A percentile compares a stretch with the other conserved stretches of the same genome.
These are phyloP conservation scores for Saccharomyces hybrid DNA, from an alignment of 1,139 yeast genomes.

Conservation along the genomic window DNA sequence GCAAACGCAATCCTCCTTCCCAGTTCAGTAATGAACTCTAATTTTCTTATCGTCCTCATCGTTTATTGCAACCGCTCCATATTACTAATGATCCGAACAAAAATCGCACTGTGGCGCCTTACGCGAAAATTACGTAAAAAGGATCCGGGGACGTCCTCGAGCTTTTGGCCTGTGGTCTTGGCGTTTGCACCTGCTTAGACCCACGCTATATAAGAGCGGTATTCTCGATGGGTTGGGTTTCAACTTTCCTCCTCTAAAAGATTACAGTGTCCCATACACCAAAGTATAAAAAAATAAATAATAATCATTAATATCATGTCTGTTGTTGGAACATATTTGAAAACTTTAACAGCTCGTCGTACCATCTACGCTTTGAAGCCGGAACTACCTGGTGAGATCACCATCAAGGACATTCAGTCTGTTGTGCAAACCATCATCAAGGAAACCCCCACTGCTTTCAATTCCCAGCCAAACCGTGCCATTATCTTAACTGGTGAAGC, in stretches of 20 bases:
- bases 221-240: neutral
- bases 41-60: neutral
- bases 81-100: neutral
- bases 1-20: no score
- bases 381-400: constrained; percentile 34
- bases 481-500: constrained; percentile 36
- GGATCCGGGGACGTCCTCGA: neutral
- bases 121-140: neutral
- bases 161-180: neutral
- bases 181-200: neutral
- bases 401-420: constrained; percentile 31
- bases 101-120: neutral
- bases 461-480: constrained; percentile 41
- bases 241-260: no score
- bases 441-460: constrained; percentile 42
- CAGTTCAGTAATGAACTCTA: neutral
- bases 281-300: neutral
- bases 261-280: neutral
- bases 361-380: constrained; percentile 36
- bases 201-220: neutral
- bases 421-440: constrained; percentile 35
- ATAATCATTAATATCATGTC: constrained; percentile 13
- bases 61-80: neutral
- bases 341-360: constrained; percentile 34
- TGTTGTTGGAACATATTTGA: constrained; percentile 21